These are phyloP conservation scores for Alternaria panax DNA, from an alignment of 2,329 filamentous ascomycete species.

Conservation along the genomic window DNA sequence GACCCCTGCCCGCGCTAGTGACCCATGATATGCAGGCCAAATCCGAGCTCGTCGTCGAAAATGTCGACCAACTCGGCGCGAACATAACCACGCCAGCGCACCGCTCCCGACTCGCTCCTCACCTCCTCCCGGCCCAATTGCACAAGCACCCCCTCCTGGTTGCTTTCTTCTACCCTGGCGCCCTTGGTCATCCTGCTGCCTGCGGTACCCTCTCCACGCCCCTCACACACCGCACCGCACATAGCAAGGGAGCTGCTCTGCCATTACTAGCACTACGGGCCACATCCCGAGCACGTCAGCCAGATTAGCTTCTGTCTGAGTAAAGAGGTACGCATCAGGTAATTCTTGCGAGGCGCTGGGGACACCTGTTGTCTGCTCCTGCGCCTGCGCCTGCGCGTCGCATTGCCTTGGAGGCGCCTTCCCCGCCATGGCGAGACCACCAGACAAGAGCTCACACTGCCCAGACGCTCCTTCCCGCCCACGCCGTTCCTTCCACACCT, in stretches of 20 bases:
- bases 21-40: conserved; percentile 18
- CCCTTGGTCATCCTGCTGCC: conserved; percentile 24
- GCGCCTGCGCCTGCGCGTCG: background rate
- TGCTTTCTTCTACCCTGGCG: conserved; percentile 21
- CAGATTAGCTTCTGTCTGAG: conserved; percentile 48
- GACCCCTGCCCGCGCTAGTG: conserved; percentile 26
- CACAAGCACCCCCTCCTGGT: conserved; percentile 20
- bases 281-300: conserved; percentile 41
- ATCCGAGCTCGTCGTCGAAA: conserved; percentile 31
- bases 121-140: conserved; percentile 30
- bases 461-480: conserved; percentile 31
- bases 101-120: conserved; percentile 28
- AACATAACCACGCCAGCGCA: conserved; percentile 33
- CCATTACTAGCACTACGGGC: conserved; percentile 38
- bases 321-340: conserved; percentile 29
- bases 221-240: conserved; percentile 24
- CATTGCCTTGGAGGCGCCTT: conserved; percentile 11
- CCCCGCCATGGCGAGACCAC: conserved; percentile 11
- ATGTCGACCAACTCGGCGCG: conserved; percentile 29
- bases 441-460: conserved; percentile 26
- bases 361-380: background rate
- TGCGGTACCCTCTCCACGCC: conserved; percentile 13
- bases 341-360: conserved; percentile 24
- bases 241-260: conserved; percentile 45
- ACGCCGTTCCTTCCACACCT: conserved; percentile 29